phyloP scores from a whole-genome alignment of 352 stramenopile species.

The Phytophthora melonis region DNA sequence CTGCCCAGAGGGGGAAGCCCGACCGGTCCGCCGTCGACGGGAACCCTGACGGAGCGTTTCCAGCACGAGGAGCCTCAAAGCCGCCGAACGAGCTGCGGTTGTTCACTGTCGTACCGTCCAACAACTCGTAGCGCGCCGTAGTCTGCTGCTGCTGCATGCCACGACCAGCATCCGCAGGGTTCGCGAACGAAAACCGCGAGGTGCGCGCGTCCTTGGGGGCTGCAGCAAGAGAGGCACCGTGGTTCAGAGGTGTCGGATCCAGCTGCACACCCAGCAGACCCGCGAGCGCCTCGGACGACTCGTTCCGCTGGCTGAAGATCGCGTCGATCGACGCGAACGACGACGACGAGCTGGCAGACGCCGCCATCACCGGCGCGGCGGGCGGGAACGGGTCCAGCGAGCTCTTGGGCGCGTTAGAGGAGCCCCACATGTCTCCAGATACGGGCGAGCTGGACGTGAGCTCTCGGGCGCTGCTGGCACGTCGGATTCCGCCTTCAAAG shows the following conservation, averaged over 20 bases:
- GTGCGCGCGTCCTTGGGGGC: conserved; percentile 53
- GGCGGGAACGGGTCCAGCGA: conserved; percentile 27
- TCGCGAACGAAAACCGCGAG: conserved; percentile 89
- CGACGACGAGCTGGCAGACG: conserved; percentile 43
- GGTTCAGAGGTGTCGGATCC: conserved; percentile 52
- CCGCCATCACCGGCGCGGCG: conserved; percentile 11
- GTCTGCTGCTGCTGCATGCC: conserved; percentile 10
- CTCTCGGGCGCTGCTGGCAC: conserved; percentile 37
- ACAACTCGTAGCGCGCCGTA: conserved; percentile 37
- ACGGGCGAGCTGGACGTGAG: conserved; percentile 23
- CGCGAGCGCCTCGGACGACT: conserved; percentile 78
- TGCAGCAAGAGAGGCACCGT: conserved; percentile 38
- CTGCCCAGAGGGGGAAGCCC: conserved; percentile 50
- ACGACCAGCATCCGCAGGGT: conserved; percentile 45
- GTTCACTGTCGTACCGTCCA: conserved; percentile 45
- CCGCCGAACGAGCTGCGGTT: conserved; percentile 37
- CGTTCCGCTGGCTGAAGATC: conserved; percentile 81
- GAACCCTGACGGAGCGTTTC: conserved; percentile 32
- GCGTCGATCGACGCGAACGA: conserved; percentile 88
- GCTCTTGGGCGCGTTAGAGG: conserved; percentile 26
- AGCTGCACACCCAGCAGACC: conserved; percentile 72
- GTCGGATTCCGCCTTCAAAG: conserved; percentile 74
- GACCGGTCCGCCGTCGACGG: conserved; percentile 41
- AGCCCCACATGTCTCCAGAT: conserved; percentile 37
- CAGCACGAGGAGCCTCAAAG: conserved; percentile 28